phyloP scores from a whole-genome alignment of 2,329 filamentous ascomycete species.

The Colletotrichum falcatum region DNA sequence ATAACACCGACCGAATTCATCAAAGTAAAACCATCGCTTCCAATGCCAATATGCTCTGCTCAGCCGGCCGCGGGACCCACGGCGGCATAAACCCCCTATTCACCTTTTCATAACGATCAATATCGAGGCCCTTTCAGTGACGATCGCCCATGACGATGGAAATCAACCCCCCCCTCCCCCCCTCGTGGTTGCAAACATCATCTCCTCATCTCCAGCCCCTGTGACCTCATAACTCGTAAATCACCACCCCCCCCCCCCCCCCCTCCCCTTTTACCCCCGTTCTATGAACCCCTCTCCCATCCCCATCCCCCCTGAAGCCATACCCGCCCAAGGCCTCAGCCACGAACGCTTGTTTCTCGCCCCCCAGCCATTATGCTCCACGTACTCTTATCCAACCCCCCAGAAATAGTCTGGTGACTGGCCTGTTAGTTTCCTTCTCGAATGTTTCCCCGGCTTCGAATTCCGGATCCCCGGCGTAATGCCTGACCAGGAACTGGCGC shows the following conservation, averaged over 20 bases:
- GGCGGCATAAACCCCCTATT: neutral
- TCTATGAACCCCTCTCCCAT: neutral
- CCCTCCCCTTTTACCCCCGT: neutral
- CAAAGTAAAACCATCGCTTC: neutral
- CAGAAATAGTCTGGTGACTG: neutral
- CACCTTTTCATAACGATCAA: neutral
- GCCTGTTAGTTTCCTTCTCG: neutral
- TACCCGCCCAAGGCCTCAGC: neutral
- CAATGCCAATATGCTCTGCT: neutral
- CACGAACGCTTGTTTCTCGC: neutral
- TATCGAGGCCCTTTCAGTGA: neutral
- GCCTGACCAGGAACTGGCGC: neutral
- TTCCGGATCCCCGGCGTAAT: neutral
- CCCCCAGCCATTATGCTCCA: neutral
- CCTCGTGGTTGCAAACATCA: neutral
- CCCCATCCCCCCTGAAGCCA: neutral
- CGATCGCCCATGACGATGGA: neutral
- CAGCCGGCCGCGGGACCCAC: neutral
- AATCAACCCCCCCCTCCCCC: neutral
- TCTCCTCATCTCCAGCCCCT: slow-evolving; percentile 8
- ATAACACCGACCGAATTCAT: neutral
- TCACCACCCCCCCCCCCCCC: neutral
- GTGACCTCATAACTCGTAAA: neutral
- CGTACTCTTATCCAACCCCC: neutral
- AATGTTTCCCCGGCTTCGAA: neutral